Conservation (phyloP, 2,329 filamentous ascomycete genomes). For the Colletotrichum eremochloae region DNA sequence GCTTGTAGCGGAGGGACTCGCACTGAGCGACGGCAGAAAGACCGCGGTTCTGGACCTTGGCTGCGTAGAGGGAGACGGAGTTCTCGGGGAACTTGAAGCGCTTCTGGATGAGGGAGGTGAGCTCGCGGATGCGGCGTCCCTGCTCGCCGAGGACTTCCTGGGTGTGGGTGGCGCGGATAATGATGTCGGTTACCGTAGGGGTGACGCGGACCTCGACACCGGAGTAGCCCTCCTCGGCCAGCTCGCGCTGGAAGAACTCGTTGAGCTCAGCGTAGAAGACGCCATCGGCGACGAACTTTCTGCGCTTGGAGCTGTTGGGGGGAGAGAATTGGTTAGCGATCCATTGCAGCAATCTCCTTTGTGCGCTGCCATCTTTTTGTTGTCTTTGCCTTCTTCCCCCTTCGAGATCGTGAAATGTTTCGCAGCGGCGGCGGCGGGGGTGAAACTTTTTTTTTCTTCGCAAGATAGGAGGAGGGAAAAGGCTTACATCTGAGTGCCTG, state of each 20-base stretch:
- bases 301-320: slow-evolving; percentile 81
- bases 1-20: slow-evolving; percentile 99
- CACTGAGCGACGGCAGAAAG: slow-evolving; percentile 99
- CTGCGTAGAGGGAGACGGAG: slow-evolving; percentile 99
- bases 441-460: background rate
- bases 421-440: slow-evolving; percentile 14
- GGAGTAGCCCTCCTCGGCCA: slow-evolving; percentile 99
- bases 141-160: slow-evolving; percentile 99
- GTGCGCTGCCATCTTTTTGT: background rate
- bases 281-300: slow-evolving; percentile 97
- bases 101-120: slow-evolving; percentile 99
- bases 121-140: slow-evolving; percentile 99
- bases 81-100: slow-evolving; percentile 99
- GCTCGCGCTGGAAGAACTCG: slow-evolving; percentile 99
- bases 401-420: slow-evolving; percentile 23
- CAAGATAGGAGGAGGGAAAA: slow-evolving; percentile 44
- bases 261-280: slow-evolving; percentile 99
- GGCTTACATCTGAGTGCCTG: slow-evolving; percentile 73
- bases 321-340: slow-evolving; percentile 38
- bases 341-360: slow-evolving; percentile 3
- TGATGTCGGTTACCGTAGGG: slow-evolving; percentile 99
- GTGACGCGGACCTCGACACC: slow-evolving; percentile 99
- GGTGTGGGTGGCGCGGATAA: slow-evolving; percentile 99
- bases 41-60: slow-evolving; percentile 99
- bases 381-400: background rate